phyloP scores from a whole-genome alignment of 2,329 filamentous ascomycete genomes.

The Diaporthe citrichinensis region DNA sequence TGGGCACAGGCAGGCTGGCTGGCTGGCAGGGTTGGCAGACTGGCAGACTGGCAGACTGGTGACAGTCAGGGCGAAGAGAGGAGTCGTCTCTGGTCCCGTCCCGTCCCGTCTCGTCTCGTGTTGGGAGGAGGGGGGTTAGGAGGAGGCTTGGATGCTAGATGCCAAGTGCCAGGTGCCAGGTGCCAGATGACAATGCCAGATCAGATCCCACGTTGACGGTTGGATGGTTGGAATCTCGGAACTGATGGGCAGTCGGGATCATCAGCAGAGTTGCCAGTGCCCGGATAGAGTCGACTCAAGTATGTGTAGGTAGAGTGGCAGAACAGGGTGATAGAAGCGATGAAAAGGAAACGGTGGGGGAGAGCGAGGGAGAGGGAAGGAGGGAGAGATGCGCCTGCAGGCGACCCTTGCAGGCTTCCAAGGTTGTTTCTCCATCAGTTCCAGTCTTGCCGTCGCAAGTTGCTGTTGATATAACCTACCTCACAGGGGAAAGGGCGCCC shows the following conservation, averaged over 20 bases:
- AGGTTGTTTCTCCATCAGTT: background rate
- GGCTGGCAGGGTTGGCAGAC: background rate
- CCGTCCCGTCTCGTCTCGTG: constrained; percentile 8
- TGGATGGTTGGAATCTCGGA: background rate
- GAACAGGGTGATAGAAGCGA: background rate
- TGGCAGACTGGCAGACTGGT: background rate
- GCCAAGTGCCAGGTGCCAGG: background rate
- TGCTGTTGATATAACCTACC: constrained; percentile 3
- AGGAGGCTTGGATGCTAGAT: background rate
- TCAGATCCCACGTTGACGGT: background rate
- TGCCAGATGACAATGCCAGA: background rate
- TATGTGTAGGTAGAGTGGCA: background rate
- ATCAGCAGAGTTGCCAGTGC: background rate
- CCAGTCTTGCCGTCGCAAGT: background rate
- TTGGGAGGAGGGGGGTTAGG: background rate
- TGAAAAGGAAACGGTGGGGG: background rate
- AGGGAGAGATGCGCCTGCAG: background rate
- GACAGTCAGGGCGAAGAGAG: background rate
- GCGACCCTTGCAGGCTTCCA: constrained; percentile 9
- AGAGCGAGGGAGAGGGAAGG: too few relatives aligned
- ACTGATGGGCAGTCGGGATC: background rate
- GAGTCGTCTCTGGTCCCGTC: constrained; percentile 1
- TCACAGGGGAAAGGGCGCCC: constrained; percentile 11
- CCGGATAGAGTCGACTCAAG: background rate
- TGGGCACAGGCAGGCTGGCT: background rate